Percentiles rank a stretch among this genome's conserved stretches.
Conservation (phyloP, 768 basidiomycete species). For the Psilocybe sp. region DNA sequence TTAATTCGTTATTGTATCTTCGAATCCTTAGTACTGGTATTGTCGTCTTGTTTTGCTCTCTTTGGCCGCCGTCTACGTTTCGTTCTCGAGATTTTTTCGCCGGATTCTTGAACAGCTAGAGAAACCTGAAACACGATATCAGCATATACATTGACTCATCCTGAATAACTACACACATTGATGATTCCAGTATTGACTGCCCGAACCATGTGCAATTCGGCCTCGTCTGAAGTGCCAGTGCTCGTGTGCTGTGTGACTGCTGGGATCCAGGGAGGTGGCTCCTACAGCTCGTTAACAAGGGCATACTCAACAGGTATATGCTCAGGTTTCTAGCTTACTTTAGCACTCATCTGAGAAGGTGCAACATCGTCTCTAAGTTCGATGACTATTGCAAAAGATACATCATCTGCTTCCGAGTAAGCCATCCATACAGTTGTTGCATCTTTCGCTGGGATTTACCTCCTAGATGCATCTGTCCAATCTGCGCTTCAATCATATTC, state of each 20-base stretch:
- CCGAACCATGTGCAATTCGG: slow-evolving; percentile 72
- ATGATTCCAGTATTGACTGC: slow-evolving; percentile 84
- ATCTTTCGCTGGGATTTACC: slow-evolving; percentile 30
- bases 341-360: slow-evolving; percentile 48
- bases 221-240: slow-evolving; percentile 54
- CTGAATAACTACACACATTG: slow-evolving; percentile 44
- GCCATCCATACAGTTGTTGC: not conserved
- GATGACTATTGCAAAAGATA: slow-evolving; percentile 79
- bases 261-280: slow-evolving; percentile 80
- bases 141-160: not conserved
- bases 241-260: slow-evolving; percentile 71
- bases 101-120: slow-evolving; percentile 78
- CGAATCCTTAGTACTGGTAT: slow-evolving; percentile 16
- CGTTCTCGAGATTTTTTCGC: slow-evolving; percentile 54
- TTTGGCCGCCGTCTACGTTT: slow-evolving; percentile 19
- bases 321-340: slow-evolving; percentile 26
- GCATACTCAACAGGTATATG: not conserved
- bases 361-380: slow-evolving; percentile 70
- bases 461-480: slow-evolving; percentile 55
- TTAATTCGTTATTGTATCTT: slow-evolving; percentile 21
- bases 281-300: slow-evolving; percentile 27
- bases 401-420: slow-evolving; percentile 45
- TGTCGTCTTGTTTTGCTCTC: slow-evolving; percentile 16
- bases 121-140: slow-evolving; percentile 48
- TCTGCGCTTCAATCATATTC: slow-evolving; percentile 69